Conservation (phyloP, 495 filamentous ascomycete species). For the Penicillium riverlandense region DNA sequence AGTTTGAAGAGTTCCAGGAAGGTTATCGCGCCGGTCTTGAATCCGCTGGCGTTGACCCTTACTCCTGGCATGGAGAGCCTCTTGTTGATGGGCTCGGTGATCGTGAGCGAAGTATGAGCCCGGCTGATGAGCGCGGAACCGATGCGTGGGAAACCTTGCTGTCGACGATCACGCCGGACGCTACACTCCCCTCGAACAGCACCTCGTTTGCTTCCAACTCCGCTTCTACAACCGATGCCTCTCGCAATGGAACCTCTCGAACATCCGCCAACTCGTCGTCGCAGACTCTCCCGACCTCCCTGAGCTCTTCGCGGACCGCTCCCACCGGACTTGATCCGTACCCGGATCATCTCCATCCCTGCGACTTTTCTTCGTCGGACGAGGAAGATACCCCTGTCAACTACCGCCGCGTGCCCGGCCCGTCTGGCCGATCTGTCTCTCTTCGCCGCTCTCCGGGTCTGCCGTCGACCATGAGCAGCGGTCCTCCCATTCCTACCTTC, state of each 20-base stretch:
- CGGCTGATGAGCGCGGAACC: constrained; percentile 50
- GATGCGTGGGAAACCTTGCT: constrained; percentile 73
- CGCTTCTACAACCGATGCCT: constrained; percentile 32
- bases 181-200: constrained; percentile 67
- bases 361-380: constrained; percentile 32
- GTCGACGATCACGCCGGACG: constrained; percentile 73
- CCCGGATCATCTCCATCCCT: constrained; percentile 35
- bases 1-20: neutral
- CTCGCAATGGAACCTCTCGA: constrained; percentile 23
- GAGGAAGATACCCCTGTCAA: constrained; percentile 19
- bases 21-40: constrained; percentile 7
- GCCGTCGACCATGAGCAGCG: constrained; percentile 31
- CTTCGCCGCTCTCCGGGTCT: constrained; percentile 21
- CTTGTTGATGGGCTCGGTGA: constrained; percentile 71
- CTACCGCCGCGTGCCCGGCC: constrained; percentile 3
- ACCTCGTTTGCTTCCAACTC: constrained; percentile 71
- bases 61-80: constrained; percentile 9
- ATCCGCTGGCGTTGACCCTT: no score
- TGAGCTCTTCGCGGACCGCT: constrained; percentile 24
- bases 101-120: constrained; percentile 72
- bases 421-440: constrained; percentile 11
- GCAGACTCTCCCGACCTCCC: constrained; percentile 4
- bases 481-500: constrained; percentile 32
- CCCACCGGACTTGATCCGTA: constrained; percentile 32
- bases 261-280: neutral